phyloP scores from a whole-genome alignment of 2,329 filamentous ascomycete species.

The Ophiostoma tasmaniense region DNA sequence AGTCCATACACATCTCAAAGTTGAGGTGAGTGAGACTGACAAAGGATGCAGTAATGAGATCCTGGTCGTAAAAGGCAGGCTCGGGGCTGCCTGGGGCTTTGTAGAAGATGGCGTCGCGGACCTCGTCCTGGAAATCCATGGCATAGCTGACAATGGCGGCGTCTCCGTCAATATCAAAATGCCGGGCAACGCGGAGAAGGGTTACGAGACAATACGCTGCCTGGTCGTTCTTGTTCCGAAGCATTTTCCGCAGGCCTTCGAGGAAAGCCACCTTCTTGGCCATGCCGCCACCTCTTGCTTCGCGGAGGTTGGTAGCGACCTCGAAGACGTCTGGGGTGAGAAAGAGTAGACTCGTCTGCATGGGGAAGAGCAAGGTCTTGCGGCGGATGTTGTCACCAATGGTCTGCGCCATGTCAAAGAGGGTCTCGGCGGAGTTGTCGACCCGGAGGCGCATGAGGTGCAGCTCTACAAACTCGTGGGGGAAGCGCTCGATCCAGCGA shows the following conservation, averaged over 20 bases:
- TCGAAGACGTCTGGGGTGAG: slow-evolving; percentile 62
- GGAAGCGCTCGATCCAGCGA: slow-evolving; percentile 57
- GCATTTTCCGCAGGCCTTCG: slow-evolving; percentile 52
- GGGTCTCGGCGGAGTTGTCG: slow-evolving; percentile 56
- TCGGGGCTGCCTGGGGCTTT: slow-evolving; percentile 40
- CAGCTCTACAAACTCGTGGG: slow-evolving; percentile 55
- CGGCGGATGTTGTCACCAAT: slow-evolving; percentile 50
- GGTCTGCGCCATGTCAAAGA: slow-evolving; percentile 61
- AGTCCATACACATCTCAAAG: slow-evolving; percentile 49
- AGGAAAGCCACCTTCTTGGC: slow-evolving; percentile 59
- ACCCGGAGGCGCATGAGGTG: slow-evolving; percentile 53
- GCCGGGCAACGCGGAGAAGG: slow-evolving; percentile 53
- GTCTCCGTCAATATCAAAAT: slow-evolving; percentile 56
- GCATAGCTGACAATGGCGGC: slow-evolving; percentile 55
- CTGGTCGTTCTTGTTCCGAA: slow-evolving; percentile 57
- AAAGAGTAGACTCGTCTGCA: slow-evolving; percentile 55
- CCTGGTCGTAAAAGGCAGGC: slow-evolving; percentile 48
- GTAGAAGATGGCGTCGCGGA: slow-evolving; percentile 57
- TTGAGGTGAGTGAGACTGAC: slow-evolving; percentile 56
- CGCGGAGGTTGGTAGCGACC: slow-evolving; percentile 58
- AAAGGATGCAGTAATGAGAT: slow-evolving; percentile 58
- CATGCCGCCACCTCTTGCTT: slow-evolving; percentile 53
- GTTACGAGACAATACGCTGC: slow-evolving; percentile 58
- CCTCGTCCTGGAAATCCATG: slow-evolving; percentile 61
- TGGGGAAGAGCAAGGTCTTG: slow-evolving; percentile 49